Evolutionary conservation across 495 filamentous ascomycete species (phyloP).

Genomic region (Hypoxylon intermedium): DNA sequence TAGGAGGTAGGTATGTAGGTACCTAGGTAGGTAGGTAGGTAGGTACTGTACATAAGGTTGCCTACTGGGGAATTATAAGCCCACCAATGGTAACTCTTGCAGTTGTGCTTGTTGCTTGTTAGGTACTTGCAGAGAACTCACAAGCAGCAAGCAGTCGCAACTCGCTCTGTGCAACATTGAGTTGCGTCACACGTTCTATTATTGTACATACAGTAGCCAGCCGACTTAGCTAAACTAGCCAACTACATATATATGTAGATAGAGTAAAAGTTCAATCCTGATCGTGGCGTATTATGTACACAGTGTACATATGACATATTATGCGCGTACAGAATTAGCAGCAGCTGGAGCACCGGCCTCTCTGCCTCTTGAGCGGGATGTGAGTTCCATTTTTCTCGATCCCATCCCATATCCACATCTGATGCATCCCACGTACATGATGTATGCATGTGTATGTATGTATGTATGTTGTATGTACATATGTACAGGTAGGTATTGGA

Average conservation of each 20-base stretch:
- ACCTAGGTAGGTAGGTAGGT: no score
- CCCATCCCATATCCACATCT: neutral
- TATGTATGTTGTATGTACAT: neutral
- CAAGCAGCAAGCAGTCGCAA: conserved; percentile 16
- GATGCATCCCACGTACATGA: neutral
- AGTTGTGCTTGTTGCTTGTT: conserved; percentile 10
- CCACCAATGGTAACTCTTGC: conserved; percentile 27
- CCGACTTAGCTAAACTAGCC: no score
- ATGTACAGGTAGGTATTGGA: neutral
- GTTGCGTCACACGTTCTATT: no score
- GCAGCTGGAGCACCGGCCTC: neutral
- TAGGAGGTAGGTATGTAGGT: neutral
- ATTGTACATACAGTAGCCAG: no score
- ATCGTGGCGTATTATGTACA: no score
- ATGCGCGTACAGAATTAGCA: neutral
- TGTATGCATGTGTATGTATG: neutral
- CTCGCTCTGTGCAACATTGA: neutral
- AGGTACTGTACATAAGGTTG: conserved; percentile 27
- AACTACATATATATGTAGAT: no score
- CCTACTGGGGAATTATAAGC: conserved; percentile 37
- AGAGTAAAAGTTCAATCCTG: no score
- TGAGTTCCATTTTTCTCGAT: neutral
- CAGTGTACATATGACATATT: no score
- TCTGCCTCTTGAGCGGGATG: neutral
- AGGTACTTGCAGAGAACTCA: conserved; percentile 29